These are phyloP conservation scores for Penicillium subrubescens DNA, from an alignment of 495 filamentous ascomycete species.

Conservation along the genomic window DNA sequence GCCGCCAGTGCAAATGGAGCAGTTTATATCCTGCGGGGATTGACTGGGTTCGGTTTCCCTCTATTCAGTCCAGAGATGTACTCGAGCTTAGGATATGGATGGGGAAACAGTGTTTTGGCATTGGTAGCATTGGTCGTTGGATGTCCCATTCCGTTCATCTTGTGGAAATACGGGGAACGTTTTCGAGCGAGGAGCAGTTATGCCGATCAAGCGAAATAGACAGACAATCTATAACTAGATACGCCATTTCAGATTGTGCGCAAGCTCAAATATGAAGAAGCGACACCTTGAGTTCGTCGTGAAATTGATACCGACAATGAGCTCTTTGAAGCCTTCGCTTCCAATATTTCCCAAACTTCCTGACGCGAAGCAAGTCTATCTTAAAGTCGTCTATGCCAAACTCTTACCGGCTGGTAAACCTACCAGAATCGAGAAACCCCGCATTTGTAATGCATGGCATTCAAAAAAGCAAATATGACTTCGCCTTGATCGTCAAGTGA, in stretches of 20 bases:
- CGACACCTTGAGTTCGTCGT: too few species aligned
- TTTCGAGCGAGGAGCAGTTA: background rate
- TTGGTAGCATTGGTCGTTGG: conserved; percentile 33
- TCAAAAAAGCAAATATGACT: background rate
- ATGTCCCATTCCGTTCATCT: background rate
- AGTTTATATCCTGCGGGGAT: conserved; percentile 57
- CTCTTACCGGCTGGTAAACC: too few species aligned
- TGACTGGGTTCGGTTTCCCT: conserved; percentile 69
- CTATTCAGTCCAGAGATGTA: conserved; percentile 65
- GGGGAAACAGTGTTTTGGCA: conserved; percentile 54
- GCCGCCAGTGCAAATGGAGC: conserved; percentile 67
- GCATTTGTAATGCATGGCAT: background rate
- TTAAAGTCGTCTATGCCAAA: too few species aligned
- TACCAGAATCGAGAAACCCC: too few species aligned
- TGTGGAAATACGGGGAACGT: background rate
- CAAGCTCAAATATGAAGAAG: too few species aligned
- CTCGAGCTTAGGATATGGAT: conserved; percentile 47
- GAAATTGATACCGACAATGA: too few species aligned
- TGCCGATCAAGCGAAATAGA: background rate
- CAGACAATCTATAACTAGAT: too few species aligned
- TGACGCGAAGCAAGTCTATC: too few species aligned
- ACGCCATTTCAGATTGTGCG: too few species aligned
- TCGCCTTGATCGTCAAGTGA: background rate
- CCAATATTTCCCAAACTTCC: too few species aligned
- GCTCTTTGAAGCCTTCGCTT: too few species aligned